These are phyloP conservation scores for Protomyces arabidopsidicola DNA, from an alignment of 1,139 yeast species.

Conservation along the genomic window DNA sequence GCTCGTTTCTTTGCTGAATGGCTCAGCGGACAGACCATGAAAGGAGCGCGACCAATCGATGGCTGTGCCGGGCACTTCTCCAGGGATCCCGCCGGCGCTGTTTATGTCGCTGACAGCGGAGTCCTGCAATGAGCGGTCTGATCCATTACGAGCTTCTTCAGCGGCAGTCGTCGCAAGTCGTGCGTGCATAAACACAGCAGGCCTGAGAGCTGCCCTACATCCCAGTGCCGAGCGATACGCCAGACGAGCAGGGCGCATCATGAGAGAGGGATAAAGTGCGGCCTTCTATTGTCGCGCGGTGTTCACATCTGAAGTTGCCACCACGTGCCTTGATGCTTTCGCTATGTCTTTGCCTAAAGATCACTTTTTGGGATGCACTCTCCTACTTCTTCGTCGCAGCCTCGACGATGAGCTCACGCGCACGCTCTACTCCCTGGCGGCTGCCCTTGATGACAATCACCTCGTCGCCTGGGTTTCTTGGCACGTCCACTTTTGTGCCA, in stretches of 20 bases:
- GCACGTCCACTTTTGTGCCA: conserved; percentile 59
- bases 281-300: neutral
- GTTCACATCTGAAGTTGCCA: too few species aligned
- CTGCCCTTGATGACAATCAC: conserved; percentile 39
- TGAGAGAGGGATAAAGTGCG: neutral
- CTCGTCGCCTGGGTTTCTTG: conserved; percentile 47
- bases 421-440: conserved; percentile 48
- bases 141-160: neutral
- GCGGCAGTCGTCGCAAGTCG: neutral
- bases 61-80: neutral
- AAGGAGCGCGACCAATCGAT: conserved; percentile 69
- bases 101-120: neutral
- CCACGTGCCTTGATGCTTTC: too few species aligned
- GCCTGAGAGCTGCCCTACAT: neutral
- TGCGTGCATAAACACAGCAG: neutral
- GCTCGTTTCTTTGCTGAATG: conserved; percentile 61
- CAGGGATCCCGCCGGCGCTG: neutral
- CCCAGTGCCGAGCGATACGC: neutral
- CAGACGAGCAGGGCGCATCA: neutral
- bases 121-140: neutral
- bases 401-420: conserved; percentile 35
- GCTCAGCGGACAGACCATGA: conserved; percentile 73
- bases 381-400: conserved; percentile 7
- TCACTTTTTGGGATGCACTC: neutral
- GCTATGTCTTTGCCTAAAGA: too few species aligned